A percentile compares a stretch with the other conserved stretches of the same genome.
These are phyloP conservation scores for Aspergillus bombycis DNA, from an alignment of 2,329 filamentous ascomycete genomes.

Conservation along the genomic window DNA sequence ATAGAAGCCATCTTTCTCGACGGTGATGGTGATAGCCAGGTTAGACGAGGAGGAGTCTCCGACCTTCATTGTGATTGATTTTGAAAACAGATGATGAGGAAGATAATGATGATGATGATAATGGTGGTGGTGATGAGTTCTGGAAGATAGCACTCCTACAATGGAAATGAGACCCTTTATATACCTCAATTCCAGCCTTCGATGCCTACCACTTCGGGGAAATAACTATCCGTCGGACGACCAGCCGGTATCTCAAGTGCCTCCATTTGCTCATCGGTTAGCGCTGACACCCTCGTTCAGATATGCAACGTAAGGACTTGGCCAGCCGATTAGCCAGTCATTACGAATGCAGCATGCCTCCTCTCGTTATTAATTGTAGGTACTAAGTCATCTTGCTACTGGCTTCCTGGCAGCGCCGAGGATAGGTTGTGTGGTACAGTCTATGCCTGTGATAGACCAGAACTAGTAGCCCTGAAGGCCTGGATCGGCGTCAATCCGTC, in stretches of 20 bases:
- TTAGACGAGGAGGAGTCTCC: conserved; percentile 12
- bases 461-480: not conserved
- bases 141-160: not conserved
- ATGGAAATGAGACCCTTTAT: conserved; percentile 3
- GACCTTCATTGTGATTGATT: conserved; percentile 17
- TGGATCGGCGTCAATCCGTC: not conserved
- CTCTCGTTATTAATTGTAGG: not conserved
- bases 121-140: not conserved
- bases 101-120: not conserved
- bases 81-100: not conserved
- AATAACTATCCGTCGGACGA: not conserved
- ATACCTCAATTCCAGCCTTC: not conserved
- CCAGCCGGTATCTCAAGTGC: not conserved
- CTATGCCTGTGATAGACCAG: not conserved
- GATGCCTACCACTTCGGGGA: not conserved
- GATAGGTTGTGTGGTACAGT: not conserved
- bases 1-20: conserved; percentile 37
- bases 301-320: conserved; percentile 1
- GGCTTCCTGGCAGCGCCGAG: not conserved
- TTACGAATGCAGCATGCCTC: not conserved
- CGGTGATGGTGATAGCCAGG: conserved; percentile 37
- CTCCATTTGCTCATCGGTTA: not conserved
- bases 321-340: not conserved
- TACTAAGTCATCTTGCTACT: not conserved
- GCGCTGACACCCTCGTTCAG: not conserved